These are phyloP conservation scores for Epichloe bromicola DNA, from an alignment of 2,329 filamentous ascomycete species.

Conservation along the genomic window DNA sequence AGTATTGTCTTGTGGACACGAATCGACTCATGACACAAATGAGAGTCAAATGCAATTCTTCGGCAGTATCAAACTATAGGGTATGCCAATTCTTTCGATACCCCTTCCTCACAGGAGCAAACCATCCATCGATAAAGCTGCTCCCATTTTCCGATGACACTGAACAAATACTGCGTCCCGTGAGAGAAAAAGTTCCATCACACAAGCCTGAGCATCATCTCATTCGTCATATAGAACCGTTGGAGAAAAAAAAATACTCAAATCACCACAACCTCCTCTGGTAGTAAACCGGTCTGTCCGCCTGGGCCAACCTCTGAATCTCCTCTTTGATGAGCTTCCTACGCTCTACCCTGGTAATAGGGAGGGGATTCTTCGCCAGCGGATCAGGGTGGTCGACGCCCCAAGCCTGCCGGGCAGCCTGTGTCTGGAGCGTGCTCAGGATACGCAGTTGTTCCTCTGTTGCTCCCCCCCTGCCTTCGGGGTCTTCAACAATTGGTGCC, in stretches of 20 bases:
- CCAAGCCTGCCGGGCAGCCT: conserved; percentile 20
- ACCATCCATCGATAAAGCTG: too few relatives aligned
- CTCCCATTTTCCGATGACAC: too few relatives aligned
- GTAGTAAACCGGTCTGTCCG: conserved; percentile 35
- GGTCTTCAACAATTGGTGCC: conserved; percentile 4
- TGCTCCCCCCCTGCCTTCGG: conserved; percentile 7
- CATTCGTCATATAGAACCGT: background rate
- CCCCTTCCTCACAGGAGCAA: too few relatives aligned
- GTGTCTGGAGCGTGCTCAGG: conserved; percentile 18
- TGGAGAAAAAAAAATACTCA: background rate
- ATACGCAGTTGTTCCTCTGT: conserved; percentile 18
- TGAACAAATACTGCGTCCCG: too few relatives aligned
- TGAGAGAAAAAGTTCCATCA: too few relatives aligned
- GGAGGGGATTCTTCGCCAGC: conserved; percentile 28
- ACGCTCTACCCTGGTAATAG: conserved; percentile 38
- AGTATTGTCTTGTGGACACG: too few relatives aligned
- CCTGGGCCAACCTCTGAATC: conserved; percentile 33
- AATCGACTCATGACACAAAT: too few relatives aligned
- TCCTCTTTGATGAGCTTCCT: conserved; percentile 46
- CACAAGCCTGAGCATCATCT: background rate
- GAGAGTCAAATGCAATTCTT: too few relatives aligned
- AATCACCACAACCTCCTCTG: conserved; percentile 43
- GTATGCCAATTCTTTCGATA: too few relatives aligned
- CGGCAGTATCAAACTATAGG: too few relatives aligned
- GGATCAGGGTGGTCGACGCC: conserved; percentile 23